These are phyloP conservation scores for Rhizopus delemar DNA, from an alignment of 371 early-diverging fungal species.

Conservation along the genomic window DNA sequence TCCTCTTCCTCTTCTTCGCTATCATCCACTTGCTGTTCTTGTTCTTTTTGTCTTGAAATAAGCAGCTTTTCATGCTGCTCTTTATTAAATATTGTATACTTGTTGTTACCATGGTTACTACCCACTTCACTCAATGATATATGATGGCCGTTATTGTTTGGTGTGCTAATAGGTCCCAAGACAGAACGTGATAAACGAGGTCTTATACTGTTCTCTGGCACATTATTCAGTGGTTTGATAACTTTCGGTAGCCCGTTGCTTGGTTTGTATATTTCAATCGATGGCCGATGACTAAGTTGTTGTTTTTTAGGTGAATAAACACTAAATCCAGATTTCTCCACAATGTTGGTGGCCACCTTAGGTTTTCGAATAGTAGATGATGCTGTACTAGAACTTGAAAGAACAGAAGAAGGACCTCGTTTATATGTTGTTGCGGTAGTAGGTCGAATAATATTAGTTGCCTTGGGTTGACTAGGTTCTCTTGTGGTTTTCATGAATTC, in stretches of 20 bases:
- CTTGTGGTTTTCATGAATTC: slow-evolving; percentile 19
- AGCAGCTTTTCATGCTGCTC: not conserved
- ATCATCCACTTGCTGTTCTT: not conserved
- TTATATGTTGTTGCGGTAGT: slow-evolving; percentile 5
- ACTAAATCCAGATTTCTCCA: slow-evolving; percentile 5
- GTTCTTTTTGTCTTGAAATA: too few relatives aligned
- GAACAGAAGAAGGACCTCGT: slow-evolving; percentile 1
- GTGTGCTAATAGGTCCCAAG: slow-evolving; percentile 19
- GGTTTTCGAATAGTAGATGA: slow-evolving; percentile 18
- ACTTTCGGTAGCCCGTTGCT: not conserved
- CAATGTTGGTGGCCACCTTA: slow-evolving; percentile 10
- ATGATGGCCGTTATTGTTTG: not conserved
- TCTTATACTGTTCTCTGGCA: not conserved
- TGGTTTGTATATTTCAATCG: slow-evolving; percentile 21
- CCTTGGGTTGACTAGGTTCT: slow-evolving; percentile 31
- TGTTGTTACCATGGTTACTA: not conserved
- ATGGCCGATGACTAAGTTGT: slow-evolving; percentile 7
- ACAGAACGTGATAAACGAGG: slow-evolving; percentile 15
- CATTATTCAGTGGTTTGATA: slow-evolving; percentile 1
- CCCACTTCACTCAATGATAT: too few relatives aligned
- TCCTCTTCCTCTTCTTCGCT: slow-evolving; percentile 3
- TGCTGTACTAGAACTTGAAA: slow-evolving; percentile 16
- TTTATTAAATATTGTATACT: not conserved
- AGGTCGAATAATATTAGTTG: slow-evolving; percentile 34
- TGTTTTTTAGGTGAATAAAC: not conserved